Base-by-base conservation (phyloP, 1,284 basidiomycete species). In the Hymenochaete sp. region DNA sequence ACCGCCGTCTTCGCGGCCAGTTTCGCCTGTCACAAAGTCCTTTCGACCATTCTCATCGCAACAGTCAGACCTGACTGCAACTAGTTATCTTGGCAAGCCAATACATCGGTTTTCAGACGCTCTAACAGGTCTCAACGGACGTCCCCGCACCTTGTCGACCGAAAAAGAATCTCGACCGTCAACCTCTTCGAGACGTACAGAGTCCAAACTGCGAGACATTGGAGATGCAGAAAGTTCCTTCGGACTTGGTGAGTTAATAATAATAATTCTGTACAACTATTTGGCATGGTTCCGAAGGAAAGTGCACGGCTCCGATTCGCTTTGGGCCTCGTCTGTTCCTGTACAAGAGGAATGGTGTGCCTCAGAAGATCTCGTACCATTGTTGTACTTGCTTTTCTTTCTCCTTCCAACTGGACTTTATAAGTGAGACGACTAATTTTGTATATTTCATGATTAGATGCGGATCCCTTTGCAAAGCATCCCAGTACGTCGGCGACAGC, bases 381-480 rank as follows among this genome's bases (percentile, higher is more conserved):
- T n/a, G n/a, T n/a, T n/a, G n/a, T n/a, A n/a, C n/a, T n/a, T n/a
- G n/a, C n/a, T n/a, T n/a, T n/a, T n/a, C n/a, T n/a, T n/a, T n/a
- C n/a, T n/a, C n/a, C n/a, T n/a, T n/a, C n/a, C n/a, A n/a, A n/a
- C n/a, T n/a, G n/a, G n/a, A n/a, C n/a, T n/a, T n/a, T n/a, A n/a
- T n/a, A n/a, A n/a, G n/a, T n/a, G n/a, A n/a, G n/a, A n/a, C n/a
- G n/a, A n/a, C n/a, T n/a, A n/a, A n/a, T 26, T 41, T 27, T n/a
- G n/a, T 38, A 14, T 27, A 35, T 32, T 13, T 8, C 42, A 35
- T 7, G 13, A 33, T 35, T 32, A 50, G 48, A 50, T 43, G 38
- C 48, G 13, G 48, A 50, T 42, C 48, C 48, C 11, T 50, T 50
- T 32, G 48, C 48, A 5, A 46, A 44, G 31, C 48, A 50, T n/a